phyloP scores from a whole-genome alignment of 495 filamentous ascomycete species.

The Annulohypoxylon nitens region DNA sequence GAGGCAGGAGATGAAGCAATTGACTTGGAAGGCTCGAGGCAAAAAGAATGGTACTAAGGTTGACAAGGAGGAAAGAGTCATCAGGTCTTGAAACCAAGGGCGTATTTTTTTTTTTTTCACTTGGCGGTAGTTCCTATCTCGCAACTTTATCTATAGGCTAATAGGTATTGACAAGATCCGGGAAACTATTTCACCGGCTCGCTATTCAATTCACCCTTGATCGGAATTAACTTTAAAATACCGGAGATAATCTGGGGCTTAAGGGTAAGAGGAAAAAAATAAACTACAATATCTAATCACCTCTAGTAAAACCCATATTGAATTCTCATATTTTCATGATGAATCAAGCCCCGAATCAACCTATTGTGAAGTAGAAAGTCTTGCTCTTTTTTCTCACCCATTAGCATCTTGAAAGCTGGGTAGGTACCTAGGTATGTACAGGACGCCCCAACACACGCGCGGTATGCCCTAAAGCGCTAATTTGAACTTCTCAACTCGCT shows the following conservation, averaged over 20 bases:
- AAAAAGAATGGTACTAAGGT: neutral
- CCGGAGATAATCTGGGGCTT: slow-evolving; percentile 5
- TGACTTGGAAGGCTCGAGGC: neutral
- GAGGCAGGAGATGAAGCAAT: slow-evolving; percentile 13
- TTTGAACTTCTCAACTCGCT: too few species aligned
- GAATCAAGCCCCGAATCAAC: too few species aligned
- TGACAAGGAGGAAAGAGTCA: slow-evolving; percentile 5
- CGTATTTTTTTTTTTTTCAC: slow-evolving; percentile 6
- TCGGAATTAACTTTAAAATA: slow-evolving; percentile 12
- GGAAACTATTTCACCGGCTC: slow-evolving; percentile 19
- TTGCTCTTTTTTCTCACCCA: too few species aligned
- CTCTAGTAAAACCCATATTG: too few species aligned
- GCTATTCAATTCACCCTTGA: neutral
- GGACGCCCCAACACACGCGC: too few species aligned
- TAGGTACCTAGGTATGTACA: too few species aligned
- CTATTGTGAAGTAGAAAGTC: too few species aligned
- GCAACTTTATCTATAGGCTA: slow-evolving; percentile 26
- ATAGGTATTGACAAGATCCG: slow-evolving; percentile 14
- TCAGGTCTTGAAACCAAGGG: neutral
- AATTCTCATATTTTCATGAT: too few species aligned
- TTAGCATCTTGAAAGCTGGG: too few species aligned
- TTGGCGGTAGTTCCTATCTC: slow-evolving; percentile 21
- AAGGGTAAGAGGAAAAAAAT: neutral
- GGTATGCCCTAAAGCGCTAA: too few species aligned
- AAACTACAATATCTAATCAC: too few species aligned